Conservation (phyloP, 345 rosid species). For the Lepidium aucheri region DNA sequence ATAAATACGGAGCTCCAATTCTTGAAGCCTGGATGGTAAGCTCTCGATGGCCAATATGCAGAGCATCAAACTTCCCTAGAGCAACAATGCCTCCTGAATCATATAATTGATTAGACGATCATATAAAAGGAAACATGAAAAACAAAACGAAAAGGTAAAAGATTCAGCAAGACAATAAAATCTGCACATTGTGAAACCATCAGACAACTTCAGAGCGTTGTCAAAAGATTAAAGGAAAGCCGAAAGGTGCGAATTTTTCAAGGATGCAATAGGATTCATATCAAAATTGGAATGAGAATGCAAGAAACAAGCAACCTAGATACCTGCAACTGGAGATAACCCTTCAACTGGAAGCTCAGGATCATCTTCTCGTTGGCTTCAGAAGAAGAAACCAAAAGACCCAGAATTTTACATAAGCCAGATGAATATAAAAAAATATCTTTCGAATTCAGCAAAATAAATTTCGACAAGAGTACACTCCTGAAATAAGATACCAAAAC, state of each 20-base stretch:
- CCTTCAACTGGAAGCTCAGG: slow-evolving; percentile 42
- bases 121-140: not conserved
- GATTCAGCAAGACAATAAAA: not conserved
- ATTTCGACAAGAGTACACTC: not conserved
- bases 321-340: slow-evolving; percentile 62
- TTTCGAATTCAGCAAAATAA: not conserved
- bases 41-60: slow-evolving; percentile 90
- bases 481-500: not conserved
- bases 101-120: not conserved
- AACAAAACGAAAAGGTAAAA: not conserved
- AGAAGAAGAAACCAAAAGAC: slow-evolving; percentile 28
- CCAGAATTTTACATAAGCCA: not conserved
- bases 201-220: not conserved
- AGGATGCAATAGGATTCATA: not conserved
- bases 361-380: slow-evolving; percentile 63
- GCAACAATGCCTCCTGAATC: slow-evolving; percentile 82
- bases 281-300: not conserved
- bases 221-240: too few relatives aligned
- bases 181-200: not conserved
- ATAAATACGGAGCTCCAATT: slow-evolving; percentile 65
- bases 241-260: not conserved
- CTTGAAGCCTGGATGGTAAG: slow-evolving; percentile 91
- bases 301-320: not conserved
- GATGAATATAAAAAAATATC: not conserved
- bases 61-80: slow-evolving; percentile 95